phyloP scores from a whole-genome alignment of 2,329 filamentous ascomycete species.

The Fusarium sp. region DNA sequence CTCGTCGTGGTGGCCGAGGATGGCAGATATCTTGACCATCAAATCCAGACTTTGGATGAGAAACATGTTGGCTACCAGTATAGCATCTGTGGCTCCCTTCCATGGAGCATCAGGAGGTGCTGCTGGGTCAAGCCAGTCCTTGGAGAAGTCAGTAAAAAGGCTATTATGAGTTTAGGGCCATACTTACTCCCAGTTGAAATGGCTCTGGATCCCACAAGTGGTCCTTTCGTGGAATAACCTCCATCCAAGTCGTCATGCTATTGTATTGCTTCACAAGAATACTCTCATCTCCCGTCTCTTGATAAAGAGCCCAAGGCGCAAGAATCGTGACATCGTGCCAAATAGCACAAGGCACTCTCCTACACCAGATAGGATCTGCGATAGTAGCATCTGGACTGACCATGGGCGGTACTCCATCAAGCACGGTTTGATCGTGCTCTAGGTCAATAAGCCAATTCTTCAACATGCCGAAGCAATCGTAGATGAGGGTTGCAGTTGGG shows the following conservation, averaged over 20 bases:
- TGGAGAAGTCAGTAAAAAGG: constrained; percentile 29
- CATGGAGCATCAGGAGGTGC: constrained; percentile 49
- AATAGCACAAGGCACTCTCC: constrained; percentile 42
- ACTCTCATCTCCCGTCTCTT: constrained; percentile 48
- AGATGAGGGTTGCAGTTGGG: constrained; percentile 60
- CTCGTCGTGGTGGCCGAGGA: constrained; percentile 42
- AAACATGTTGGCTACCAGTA: constrained; percentile 56
- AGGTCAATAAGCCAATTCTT: constrained; percentile 37
- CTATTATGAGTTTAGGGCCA: no score
- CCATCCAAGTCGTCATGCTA: constrained; percentile 52
- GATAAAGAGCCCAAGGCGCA: constrained; percentile 51
- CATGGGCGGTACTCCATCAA: constrained; percentile 20
- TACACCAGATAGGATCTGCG: constrained; percentile 9
- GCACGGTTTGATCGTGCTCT: constrained; percentile 12
- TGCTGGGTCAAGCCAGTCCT: constrained; percentile 58
- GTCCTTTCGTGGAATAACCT: constrained; percentile 42
- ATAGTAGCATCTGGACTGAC: constrained; percentile 22
- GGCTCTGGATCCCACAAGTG: constrained; percentile 49
- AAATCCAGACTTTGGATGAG: constrained; percentile 53
- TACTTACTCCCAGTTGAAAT: background rate
- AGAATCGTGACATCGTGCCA: constrained; percentile 55
- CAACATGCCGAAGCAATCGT: constrained; percentile 59
- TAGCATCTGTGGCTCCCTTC: constrained; percentile 49
- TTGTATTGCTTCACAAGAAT: constrained; percentile 51
- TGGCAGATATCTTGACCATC: constrained; percentile 46